Conservation (phyloP, 768 basidiomycete species). For the Artomyces pyxidatus region DNA sequence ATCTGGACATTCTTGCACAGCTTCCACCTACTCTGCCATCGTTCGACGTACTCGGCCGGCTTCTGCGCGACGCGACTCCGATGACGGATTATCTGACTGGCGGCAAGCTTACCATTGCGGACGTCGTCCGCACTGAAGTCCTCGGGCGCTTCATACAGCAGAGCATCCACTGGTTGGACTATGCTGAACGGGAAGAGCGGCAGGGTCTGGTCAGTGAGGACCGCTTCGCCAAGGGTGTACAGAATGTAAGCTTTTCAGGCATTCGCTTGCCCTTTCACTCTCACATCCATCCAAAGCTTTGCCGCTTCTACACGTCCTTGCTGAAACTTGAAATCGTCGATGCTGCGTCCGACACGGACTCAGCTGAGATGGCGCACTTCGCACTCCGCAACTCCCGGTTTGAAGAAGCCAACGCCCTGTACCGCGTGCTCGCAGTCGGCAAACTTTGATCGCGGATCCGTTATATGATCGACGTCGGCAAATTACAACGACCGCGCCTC, state of each 20-base stretch:
- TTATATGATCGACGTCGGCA: too few relatives aligned
- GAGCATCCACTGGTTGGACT: constrained; percentile 61
- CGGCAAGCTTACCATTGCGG: constrained; percentile 52
- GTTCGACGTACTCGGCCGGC: constrained; percentile 64
- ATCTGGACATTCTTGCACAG: constrained; percentile 53
- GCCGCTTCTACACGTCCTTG: constrained; percentile 67
- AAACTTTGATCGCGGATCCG: constrained; percentile 27
- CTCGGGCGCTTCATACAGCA: constrained; percentile 68
- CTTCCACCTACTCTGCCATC: constrained; percentile 68
- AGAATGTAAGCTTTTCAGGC: constrained; percentile 43
- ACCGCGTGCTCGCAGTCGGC: constrained; percentile 48
- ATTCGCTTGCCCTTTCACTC: neutral
- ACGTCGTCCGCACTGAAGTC: constrained; percentile 54
- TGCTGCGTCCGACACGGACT: constrained; percentile 53
- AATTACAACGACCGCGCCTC: too few relatives aligned
- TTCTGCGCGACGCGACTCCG: constrained; percentile 54
- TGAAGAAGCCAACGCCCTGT: constrained; percentile 70
- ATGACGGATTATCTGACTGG: constrained; percentile 32
- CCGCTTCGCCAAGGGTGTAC: constrained; percentile 61
- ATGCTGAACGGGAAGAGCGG: constrained; percentile 58
- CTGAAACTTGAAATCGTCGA: constrained; percentile 62
- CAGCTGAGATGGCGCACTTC: constrained; percentile 74
- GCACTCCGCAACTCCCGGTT: constrained; percentile 62
- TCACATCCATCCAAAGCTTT: constrained; percentile 39
- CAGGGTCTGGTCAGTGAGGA: constrained; percentile 67